Evolutionary conservation across 2,329 filamentous ascomycete species (phyloP).

Genomic region (Trichoderma cornu-damae): DNA sequence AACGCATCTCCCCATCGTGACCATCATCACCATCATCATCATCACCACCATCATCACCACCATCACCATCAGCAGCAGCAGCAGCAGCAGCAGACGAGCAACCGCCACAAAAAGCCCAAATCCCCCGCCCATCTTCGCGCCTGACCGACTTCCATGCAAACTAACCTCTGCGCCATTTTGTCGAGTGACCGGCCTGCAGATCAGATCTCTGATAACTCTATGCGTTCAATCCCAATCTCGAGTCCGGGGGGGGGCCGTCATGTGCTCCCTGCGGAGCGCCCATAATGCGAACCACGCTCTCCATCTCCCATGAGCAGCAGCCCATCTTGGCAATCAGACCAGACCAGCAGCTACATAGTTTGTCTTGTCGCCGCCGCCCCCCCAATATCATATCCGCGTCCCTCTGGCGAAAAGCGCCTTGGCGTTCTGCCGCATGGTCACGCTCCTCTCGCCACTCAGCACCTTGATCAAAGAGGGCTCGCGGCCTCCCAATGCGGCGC

Average conservation of each 20-base stretch:
- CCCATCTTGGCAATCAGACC: constrained; percentile 8
- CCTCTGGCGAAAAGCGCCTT: constrained; percentile 20
- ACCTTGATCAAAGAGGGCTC: constrained; percentile 28
- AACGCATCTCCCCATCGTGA: too few relatives aligned
- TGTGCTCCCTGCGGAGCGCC: neutral
- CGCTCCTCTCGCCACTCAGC: constrained; percentile 18
- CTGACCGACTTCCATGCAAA: neutral
- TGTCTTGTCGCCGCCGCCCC: constrained; percentile 10
- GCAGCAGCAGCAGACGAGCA: too few relatives aligned
- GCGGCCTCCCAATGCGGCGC: constrained; percentile 30
- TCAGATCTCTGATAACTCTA: neutral
- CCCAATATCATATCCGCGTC: constrained; percentile 8
- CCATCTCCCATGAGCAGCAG: neutral
- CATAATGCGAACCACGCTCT: neutral
- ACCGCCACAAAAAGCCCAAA: neutral
- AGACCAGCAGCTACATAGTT: constrained; percentile 7
- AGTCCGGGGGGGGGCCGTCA: neutral
- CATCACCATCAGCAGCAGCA: too few relatives aligned
- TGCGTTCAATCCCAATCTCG: neutral
- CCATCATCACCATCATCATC: too few relatives aligned
- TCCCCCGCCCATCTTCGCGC: neutral
- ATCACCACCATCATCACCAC: too few relatives aligned
- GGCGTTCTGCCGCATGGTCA: constrained; percentile 22
- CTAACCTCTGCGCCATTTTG: neutral
- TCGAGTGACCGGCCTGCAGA: neutral